Conservation (phyloP, 768 basidiomycete genomes). For the Hemileccinum rubropunctum region DNA sequence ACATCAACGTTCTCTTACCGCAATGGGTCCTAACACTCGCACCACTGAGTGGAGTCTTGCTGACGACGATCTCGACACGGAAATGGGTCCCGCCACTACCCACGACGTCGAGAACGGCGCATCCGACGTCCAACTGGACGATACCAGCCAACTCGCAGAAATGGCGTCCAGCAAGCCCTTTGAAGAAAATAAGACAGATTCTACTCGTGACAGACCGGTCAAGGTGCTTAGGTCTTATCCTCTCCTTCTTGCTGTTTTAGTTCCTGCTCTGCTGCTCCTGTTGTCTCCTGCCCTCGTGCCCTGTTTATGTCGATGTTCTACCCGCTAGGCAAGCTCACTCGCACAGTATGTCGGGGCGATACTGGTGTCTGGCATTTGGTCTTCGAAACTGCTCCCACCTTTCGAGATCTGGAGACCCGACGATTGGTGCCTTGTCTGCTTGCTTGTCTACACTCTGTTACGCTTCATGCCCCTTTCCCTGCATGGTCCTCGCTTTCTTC, state of each 20-base stretch:
- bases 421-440: constrained; percentile 35
- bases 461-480: constrained; percentile 23
- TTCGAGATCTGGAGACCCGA: constrained; percentile 20
- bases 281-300: constrained; percentile 16
- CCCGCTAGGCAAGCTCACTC: constrained; percentile 13
- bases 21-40: constrained; percentile 25
- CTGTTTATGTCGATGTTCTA: constrained; percentile 18
- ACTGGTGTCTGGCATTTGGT: constrained; percentile 23
- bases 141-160: constrained; percentile 18
- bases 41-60: constrained; percentile 44
- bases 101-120: constrained; percentile 44
- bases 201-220: constrained; percentile 70
- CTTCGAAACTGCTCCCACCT: constrained; percentile 26
- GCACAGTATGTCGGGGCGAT: constrained; percentile 17
- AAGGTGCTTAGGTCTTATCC: constrained; percentile 83
- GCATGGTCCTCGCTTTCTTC: constrained; percentile 42
- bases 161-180: constrained; percentile 11
- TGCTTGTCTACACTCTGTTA: constrained; percentile 38
- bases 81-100: constrained; percentile 45
- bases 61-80: constrained; percentile 44
- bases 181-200: constrained; percentile 49
- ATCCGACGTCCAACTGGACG: constrained; percentile 38
- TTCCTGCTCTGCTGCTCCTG: constrained; percentile 21
- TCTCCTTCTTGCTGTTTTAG: constrained; percentile 30
- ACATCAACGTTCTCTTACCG: constrained; percentile 5